Evolutionary conservation across 768 basidiomycete species (phyloP).

Genomic region (Tricholoma sp.): DNA sequence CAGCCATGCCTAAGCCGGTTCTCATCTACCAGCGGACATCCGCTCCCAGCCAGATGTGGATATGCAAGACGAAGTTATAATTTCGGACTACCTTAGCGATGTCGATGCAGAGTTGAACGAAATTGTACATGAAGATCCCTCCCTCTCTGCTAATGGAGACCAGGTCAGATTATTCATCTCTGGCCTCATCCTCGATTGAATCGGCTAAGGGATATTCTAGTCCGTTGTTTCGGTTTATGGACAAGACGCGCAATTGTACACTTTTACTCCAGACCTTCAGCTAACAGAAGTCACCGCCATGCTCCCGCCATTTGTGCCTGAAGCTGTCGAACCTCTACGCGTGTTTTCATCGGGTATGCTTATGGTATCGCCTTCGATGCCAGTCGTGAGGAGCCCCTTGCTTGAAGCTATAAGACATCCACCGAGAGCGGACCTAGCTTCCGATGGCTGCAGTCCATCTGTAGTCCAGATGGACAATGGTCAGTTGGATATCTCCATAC

Average conservation of each 20-base stretch:
- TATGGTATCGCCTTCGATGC: not conserved
- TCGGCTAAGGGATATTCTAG: not conserved
- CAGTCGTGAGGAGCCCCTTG: not conserved
- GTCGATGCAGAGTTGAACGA: not conserved
- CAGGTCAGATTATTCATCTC: not conserved
- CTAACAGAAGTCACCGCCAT: not conserved
- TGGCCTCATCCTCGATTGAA: not conserved
- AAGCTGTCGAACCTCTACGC: not conserved
- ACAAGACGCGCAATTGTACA: not conserved
- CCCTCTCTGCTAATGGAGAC: not conserved
- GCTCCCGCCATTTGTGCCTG: not conserved
- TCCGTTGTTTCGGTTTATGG: not conserved
- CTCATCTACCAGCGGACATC: not conserved
- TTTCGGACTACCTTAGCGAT: not conserved
- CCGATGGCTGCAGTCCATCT: not conserved
- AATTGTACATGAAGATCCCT: not conserved
- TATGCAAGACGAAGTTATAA: not conserved
- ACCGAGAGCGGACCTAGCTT: not conserved
- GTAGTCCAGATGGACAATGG: not conserved
- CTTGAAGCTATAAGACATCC: not conserved
- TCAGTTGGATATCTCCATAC: not conserved
- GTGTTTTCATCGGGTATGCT: constrained; percentile 11
- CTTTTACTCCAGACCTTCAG: not conserved
- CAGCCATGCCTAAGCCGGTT: not conserved
- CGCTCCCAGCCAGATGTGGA: not conserved